A percentile compares a stretch with the other conserved stretches of the same genome.
These are phyloP conservation scores for Adenanthera pavonina DNA, from an alignment of 306 rosid species.

Conservation along the genomic window DNA sequence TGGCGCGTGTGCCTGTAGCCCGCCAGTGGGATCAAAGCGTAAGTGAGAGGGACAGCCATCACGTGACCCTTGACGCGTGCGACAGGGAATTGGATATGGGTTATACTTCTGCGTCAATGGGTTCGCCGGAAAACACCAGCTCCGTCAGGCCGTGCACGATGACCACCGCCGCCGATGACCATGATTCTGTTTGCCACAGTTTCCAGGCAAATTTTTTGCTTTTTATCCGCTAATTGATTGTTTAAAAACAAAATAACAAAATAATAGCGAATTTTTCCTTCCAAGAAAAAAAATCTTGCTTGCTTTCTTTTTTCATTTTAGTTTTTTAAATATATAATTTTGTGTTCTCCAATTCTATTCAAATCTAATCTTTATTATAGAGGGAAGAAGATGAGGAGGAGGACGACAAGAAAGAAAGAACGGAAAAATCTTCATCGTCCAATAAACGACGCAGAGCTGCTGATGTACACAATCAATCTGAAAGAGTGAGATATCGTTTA, in stretches of 20 bases:
- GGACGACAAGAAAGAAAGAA: constrained; percentile 53
- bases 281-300: no score
- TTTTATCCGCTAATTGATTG: not conserved
- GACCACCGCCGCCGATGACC: constrained; percentile 65
- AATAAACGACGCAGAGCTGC: constrained; percentile 88
- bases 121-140: constrained; percentile 67
- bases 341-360: not conserved
- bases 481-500: constrained; percentile 60
- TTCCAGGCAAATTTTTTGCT: constrained; percentile 52
- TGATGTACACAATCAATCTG: constrained; percentile 93
- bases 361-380: constrained; percentile 34
- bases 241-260: no score
- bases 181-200: constrained; percentile 84
- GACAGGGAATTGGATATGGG: constrained; percentile 56
- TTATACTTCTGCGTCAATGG: constrained; percentile 60
- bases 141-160: constrained; percentile 53
- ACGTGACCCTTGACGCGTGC: constrained; percentile 51
- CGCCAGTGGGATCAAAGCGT: constrained; percentile 55
- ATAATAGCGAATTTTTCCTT: no score
- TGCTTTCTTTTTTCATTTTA: no score
- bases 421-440: constrained; percentile 62
- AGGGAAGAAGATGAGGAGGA: constrained; percentile 53
- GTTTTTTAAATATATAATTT: not conserved
- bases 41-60: constrained; percentile 62
- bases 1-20: constrained; percentile 42